Evolutionary conservation across 106 monocot genomes (phyloP).

Genomic region (Dendrobium officinale): DNA sequence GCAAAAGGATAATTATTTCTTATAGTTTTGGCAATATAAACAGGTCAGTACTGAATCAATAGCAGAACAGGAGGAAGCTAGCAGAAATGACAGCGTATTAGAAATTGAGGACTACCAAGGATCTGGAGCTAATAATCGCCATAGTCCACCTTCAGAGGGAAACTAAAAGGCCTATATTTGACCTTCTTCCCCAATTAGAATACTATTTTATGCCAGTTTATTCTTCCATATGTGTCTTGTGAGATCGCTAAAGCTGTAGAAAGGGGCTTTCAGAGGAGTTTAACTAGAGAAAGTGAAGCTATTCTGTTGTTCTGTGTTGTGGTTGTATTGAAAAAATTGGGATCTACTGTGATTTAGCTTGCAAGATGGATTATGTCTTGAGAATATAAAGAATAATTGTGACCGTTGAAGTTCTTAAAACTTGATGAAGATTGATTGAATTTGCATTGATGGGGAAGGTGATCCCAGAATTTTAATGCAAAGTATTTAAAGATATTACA

Average conservation of each 20-base stretch:
- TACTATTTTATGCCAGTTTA: not conserved
- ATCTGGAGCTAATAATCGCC: slow-evolving; percentile 6
- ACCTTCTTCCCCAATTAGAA: not conserved
- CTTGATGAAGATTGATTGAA: too few relatives aligned
- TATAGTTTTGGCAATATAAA: not conserved
- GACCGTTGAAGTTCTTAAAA: too few relatives aligned
- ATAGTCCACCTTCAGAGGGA: not conserved
- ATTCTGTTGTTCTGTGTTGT: too few relatives aligned
- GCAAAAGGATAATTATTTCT: not conserved
- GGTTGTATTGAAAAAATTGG: too few relatives aligned
- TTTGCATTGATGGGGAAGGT: too few relatives aligned
- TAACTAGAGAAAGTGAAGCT: not conserved
- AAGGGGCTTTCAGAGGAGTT: not conserved
- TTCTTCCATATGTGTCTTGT: not conserved
- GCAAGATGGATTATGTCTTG: too few relatives aligned
- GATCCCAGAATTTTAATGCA: too few relatives aligned
- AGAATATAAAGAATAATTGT: too few relatives aligned
- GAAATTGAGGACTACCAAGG: slow-evolving; percentile 1
- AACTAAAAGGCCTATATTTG: not conserved
- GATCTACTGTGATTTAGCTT: too few relatives aligned
- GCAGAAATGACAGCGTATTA: not conserved
- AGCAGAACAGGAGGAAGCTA: not conserved
- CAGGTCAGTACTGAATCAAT: not conserved
- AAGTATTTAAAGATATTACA: too few relatives aligned
- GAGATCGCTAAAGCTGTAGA: not conserved